These are phyloP conservation scores for Lachancea meyersii DNA, from an alignment of 805 yeast genomes.

Conservation along the genomic window DNA sequence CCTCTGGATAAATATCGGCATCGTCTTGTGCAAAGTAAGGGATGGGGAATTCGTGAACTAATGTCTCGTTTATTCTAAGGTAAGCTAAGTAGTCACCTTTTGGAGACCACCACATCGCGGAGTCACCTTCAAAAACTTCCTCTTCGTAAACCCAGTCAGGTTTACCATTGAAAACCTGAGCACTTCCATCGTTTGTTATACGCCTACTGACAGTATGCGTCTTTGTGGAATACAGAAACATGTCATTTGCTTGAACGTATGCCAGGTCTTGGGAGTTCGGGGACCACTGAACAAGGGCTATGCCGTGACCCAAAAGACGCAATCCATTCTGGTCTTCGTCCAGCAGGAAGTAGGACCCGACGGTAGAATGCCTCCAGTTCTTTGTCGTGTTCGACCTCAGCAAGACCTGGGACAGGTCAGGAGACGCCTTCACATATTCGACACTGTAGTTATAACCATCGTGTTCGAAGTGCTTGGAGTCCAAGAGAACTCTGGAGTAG, in stretches of 20 bases:
- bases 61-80: constrained; percentile 64
- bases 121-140: constrained; percentile 67
- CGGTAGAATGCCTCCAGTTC: constrained; percentile 50
- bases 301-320: constrained; percentile 27
- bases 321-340: constrained; percentile 29
- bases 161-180: constrained; percentile 70
- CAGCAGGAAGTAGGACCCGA: constrained; percentile 40
- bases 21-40: constrained; percentile 62
- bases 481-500: constrained; percentile 43
- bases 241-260: constrained; percentile 61
- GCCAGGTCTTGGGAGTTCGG: constrained; percentile 64
- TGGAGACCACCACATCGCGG: constrained; percentile 86
- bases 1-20: constrained; percentile 54
- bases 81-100: constrained; percentile 58
- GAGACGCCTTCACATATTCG: constrained; percentile 56
- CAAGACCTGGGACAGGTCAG: constrained; percentile 54
- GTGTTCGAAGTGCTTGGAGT: constrained; percentile 42
- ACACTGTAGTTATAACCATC: constrained; percentile 40
- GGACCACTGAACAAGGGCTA: constrained; percentile 59
- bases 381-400: constrained; percentile 55
- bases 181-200: constrained; percentile 66
- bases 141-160: constrained; percentile 97
- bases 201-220: constrained; percentile 34
- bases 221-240: constrained; percentile 46
- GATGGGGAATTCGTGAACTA: constrained; percentile 64